Evolutionary conservation across 2,329 filamentous ascomycete species (phyloP).

Genomic region (Falciphora oryzae): DNA sequence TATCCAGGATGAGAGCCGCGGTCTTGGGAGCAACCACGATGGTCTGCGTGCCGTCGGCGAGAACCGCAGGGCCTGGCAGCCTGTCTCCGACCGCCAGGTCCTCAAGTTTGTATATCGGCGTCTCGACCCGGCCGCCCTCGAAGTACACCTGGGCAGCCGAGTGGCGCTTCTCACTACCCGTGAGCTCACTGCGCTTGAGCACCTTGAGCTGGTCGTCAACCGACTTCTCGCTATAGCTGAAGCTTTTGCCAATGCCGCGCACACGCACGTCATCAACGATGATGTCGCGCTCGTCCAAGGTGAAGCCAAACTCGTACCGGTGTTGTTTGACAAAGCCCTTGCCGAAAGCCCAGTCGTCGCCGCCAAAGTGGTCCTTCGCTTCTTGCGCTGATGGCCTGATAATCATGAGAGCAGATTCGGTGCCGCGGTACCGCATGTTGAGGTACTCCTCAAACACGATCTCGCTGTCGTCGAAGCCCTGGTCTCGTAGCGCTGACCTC

Average conservation of each 20-base stretch:
- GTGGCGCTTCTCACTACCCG: constrained; percentile 46
- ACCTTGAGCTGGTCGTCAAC: constrained; percentile 77
- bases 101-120: constrained; percentile 61
- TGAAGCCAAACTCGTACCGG: constrained; percentile 67
- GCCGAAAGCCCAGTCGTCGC: constrained; percentile 56
- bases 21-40: constrained; percentile 63
- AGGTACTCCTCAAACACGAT: constrained; percentile 87
- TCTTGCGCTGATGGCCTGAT: constrained; percentile 5
- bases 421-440: constrained; percentile 87
- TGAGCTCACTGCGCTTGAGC: constrained; percentile 53
- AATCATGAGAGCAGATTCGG: constrained; percentile 81
- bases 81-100: constrained; percentile 54
- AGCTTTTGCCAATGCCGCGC: constrained; percentile 53
- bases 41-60: constrained; percentile 63
- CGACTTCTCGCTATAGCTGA: constrained; percentile 71
- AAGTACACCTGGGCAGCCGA: constrained; percentile 51
- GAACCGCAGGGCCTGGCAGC: constrained; percentile 58
- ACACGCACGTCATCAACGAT: constrained; percentile 68
- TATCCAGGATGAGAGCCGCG: constrained; percentile 57
- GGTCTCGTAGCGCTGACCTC: constrained; percentile 49
- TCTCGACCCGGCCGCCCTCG: constrained; percentile 42
- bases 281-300: constrained; percentile 58
- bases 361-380: not conserved
- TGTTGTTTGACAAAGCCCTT: constrained; percentile 63
- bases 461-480: constrained; percentile 70